Base-by-base conservation (phyloP, 768 basidiomycete genomes). In the Trametopsis cervina region DNA sequence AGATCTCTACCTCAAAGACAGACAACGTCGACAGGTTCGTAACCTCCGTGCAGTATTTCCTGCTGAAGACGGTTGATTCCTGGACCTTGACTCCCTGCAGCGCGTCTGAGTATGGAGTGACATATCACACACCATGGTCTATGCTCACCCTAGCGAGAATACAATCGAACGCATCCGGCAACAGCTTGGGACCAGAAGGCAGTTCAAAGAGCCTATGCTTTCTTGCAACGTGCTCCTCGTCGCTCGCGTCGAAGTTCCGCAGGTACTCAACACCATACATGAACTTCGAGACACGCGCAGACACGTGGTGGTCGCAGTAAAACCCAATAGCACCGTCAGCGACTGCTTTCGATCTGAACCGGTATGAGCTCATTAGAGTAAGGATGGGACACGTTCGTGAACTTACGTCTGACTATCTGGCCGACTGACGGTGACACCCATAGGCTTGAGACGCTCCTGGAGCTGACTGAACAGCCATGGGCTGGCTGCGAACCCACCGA, bases 191-290 rank as follows among this genome's bases (percentile, higher is more conserved):
- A 4, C 86, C 86, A 37, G 82, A 85, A 1, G 86, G 86, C 46
- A 89, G 69, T 57, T 87, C 84, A 54, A 83, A 84, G 26, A 89
- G 69, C 38, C 80, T 73, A 47, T 79, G 77, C 59, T 75, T 75
- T 47, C 86, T 74, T 2, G 74, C 63, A 42, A 78, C 63, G 56
- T 89, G 87, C 38, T 87, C 85, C 4, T 74, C 73, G 60, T 89
- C 81, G 27, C 69, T 69, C 2, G 73, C 66, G 60, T 89, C 77
- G 57, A 77, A 78, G 50, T 84, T 79, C 15, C 85, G 75, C 17
- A 88, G 67, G 59, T 80, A 88, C 62, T 89, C 85, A 40, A 89
- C 87, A 13, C 87, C 87, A 58, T 89, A 90, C 78, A 87, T 81
- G 58, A 59, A 88, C 60, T 75, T 86, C 24, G 85, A 84, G 69